Evolutionary conservation across 441 rosid species (phyloP).

Genomic region (Gossypium aridum): DNA sequence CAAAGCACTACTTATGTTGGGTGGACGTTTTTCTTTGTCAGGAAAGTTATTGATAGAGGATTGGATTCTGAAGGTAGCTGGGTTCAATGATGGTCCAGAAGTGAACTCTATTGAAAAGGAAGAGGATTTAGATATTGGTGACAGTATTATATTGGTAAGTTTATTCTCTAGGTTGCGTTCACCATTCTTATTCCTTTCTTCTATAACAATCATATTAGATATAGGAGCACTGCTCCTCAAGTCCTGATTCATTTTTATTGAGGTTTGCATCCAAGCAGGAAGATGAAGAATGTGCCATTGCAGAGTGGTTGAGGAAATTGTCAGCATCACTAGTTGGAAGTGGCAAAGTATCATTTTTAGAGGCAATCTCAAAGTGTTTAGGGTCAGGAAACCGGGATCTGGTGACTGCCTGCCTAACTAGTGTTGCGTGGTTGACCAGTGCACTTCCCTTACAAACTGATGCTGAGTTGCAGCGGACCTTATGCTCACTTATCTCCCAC

Average conservation of each 20-base stretch:
- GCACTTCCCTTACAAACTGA: constrained; percentile 32
- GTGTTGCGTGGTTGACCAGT: constrained; percentile 44
- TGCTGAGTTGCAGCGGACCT: constrained; percentile 29
- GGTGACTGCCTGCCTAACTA: constrained; percentile 30
- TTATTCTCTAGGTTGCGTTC: not conserved
- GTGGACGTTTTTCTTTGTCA: constrained; percentile 33
- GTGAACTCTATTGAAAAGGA: constrained; percentile 12
- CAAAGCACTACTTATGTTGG: constrained; percentile 40
- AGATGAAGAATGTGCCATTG: constrained; percentile 26
- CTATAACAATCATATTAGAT: not conserved
- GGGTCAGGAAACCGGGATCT: constrained; percentile 29
- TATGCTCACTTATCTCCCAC: constrained; percentile 34
- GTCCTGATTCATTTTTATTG: not conserved
- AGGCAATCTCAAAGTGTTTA: constrained; percentile 38
- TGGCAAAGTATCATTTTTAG: constrained; percentile 31
- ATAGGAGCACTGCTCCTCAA: not conserved
- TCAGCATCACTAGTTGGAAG: constrained; percentile 31
- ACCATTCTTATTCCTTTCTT: not conserved
- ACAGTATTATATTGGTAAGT: constrained; percentile 22
- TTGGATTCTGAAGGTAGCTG: constrained; percentile 46
- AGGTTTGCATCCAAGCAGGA: constrained; percentile 20
- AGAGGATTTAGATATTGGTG: constrained; percentile 14
- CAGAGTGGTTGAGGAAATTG: constrained; percentile 38
- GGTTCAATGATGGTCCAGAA: constrained; percentile 14
- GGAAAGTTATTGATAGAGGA: constrained; percentile 27